A percentile compares a stretch with the other conserved stretches of the same genome.
Conservation (phyloP, 208 protist species). For the Acanthamoeba healyi region DNA sequence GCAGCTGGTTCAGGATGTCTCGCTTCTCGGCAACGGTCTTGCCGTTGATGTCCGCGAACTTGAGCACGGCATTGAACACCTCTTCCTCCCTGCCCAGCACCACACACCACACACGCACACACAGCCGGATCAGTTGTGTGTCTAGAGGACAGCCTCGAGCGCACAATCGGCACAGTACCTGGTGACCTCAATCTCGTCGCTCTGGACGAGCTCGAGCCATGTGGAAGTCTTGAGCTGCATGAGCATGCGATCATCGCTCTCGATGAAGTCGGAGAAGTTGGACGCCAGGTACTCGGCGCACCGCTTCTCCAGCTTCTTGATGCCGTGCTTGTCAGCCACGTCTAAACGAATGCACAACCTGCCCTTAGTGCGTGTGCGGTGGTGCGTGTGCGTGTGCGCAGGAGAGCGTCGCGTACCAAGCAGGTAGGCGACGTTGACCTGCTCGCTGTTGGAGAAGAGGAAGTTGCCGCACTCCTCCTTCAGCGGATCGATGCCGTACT, state of each 20-base stretch:
- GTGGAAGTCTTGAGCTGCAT: conserved; percentile 54
- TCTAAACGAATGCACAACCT: background rate
- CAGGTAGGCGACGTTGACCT: conserved; percentile 16
- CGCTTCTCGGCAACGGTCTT: background rate
- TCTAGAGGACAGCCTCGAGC: background rate
- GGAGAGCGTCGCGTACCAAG: background rate
- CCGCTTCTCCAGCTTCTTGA: conserved; percentile 54
- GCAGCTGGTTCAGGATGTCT: conserved; percentile 29
- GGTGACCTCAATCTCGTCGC: conserved; percentile 61
- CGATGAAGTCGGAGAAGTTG: conserved; percentile 51
- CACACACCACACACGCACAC: background rate
- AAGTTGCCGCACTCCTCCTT: conserved; percentile 68
- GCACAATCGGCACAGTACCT: background rate
- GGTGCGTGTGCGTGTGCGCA: background rate
- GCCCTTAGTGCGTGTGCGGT: background rate
- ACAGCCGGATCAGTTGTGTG: too few species aligned
- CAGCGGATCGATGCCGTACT: conserved; percentile 49
- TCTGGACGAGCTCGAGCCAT: conserved; percentile 51
- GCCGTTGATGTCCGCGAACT: conserved; percentile 47
- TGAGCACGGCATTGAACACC: conserved; percentile 56
- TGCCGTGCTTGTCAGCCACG: conserved; percentile 12
- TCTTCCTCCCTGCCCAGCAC: conserved; percentile 11
- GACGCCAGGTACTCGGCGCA: conserved; percentile 60
- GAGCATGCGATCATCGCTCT: background rate
- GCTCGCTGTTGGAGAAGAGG: conserved; percentile 25